These are phyloP conservation scores for Wickerhamiella shivajii DNA, from an alignment of 805 yeast genomes.

Conservation along the genomic window DNA sequence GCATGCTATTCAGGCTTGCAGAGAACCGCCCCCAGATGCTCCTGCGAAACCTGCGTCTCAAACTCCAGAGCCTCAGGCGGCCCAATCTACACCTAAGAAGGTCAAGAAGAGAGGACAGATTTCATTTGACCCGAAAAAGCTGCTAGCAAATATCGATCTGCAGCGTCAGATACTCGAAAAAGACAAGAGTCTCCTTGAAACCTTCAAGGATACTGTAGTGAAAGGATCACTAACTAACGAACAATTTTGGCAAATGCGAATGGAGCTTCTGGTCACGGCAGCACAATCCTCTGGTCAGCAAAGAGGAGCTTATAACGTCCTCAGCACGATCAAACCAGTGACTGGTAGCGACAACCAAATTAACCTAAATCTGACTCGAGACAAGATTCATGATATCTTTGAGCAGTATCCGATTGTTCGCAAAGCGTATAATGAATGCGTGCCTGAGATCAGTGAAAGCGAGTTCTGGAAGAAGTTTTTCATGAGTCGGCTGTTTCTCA, in stretches of 20 bases:
- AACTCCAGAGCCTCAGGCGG: constrained; percentile 9
- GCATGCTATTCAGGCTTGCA: constrained; percentile 15
- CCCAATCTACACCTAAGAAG: constrained; percentile 10
- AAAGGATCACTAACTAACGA: constrained; percentile 50
- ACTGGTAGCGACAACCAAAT: constrained; percentile 88
- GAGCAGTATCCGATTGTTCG: constrained; percentile 86
- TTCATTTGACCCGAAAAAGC: constrained; percentile 39
- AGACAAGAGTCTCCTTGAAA: constrained; percentile 51
- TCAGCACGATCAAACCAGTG: constrained; percentile 86
- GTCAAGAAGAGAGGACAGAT: constrained; percentile 15
- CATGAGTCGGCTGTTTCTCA: constrained; percentile 73
- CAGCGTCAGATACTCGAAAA: constrained; percentile 67
- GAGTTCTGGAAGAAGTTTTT: constrained; percentile 96
- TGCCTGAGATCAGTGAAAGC: constrained; percentile 77
- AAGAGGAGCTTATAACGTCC: constrained; percentile 83
- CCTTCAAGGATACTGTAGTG: constrained; percentile 81
- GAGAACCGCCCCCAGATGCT: neutral
- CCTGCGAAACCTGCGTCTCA: neutral
- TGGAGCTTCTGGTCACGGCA: constrained; percentile 66
- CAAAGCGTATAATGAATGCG: constrained; percentile 78
- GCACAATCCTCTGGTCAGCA: constrained; percentile 77
- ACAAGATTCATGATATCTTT: constrained; percentile 76
- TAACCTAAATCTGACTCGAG: constrained; percentile 82
- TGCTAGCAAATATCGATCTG: constrained; percentile 55
- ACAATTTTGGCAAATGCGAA: constrained; percentile 76